These are phyloP conservation scores for Cordyceps pruinosa DNA, from an alignment of 2,329 filamentous ascomycete genomes.

Conservation along the genomic window DNA sequence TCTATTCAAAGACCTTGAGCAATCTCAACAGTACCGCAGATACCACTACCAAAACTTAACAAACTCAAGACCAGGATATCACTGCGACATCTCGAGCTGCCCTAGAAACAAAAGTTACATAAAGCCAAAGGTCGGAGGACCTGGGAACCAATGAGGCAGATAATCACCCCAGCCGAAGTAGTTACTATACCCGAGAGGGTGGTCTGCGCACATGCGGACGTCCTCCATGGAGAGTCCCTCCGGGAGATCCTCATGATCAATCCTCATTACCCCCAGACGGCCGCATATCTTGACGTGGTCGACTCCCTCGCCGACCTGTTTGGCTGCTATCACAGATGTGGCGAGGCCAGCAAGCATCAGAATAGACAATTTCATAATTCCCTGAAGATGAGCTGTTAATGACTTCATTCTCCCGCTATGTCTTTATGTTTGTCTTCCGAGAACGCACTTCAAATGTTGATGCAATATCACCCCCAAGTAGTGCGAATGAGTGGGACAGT, in stretches of 20 bases:
- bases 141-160: not conserved
- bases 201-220: not conserved
- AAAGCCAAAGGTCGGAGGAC: not conserved
- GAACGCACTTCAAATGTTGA: no score
- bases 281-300: not conserved
- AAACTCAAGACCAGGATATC: no score
- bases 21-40: no score
- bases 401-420: not conserved
- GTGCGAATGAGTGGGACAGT: no score
- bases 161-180: conserved; percentile 1
- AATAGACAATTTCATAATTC: not conserved
- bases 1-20: not conserved
- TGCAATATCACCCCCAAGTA: no score
- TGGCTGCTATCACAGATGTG: not conserved
- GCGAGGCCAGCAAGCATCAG: not conserved
- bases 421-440: no score
- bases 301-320: not conserved
- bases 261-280: not conserved
- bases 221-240: not conserved
- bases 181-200: not conserved
- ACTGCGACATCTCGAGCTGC: no score
- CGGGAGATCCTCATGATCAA: not conserved
- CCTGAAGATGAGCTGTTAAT: no score
- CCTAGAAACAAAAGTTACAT: not conserved
- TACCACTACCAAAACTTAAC: no score